Percentiles rank a stretch among this genome's conserved stretches.
phyloP scores from a whole-genome alignment of 2,329 filamentous ascomycete species.

The Podosphaera xanthii region DNA sequence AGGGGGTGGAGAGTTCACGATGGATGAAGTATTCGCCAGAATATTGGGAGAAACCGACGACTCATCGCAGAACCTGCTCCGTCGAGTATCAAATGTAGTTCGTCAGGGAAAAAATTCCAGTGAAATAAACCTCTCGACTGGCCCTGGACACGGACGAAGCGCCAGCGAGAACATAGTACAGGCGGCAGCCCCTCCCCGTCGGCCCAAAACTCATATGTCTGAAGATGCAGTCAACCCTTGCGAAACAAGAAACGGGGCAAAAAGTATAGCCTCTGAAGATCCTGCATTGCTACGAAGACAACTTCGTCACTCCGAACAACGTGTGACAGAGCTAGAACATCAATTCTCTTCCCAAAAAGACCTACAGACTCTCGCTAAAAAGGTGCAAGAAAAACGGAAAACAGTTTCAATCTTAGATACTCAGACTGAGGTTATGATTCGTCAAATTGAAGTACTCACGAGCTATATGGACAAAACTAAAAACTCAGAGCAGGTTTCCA shows the following conservation, averaged over 20 bases:
- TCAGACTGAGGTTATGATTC: slow-evolving; percentile 85
- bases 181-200: slow-evolving; percentile 40
- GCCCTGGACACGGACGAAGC: slow-evolving; percentile 32
- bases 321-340: slow-evolving; percentile 68
- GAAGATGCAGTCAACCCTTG: slow-evolving; percentile 27
- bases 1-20: slow-evolving; percentile 63
- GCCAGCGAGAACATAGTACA: slow-evolving; percentile 42
- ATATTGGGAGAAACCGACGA: slow-evolving; percentile 57
- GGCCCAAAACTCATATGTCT: slow-evolving; percentile 41
- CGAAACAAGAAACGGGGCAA: slow-evolving; percentile 50
- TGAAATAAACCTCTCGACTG: slow-evolving; percentile 26
- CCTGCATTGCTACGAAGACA: slow-evolving; percentile 47
- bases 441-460: slow-evolving; percentile 71
- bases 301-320: slow-evolving; percentile 58
- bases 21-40: slow-evolving; percentile 89
- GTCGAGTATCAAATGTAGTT: slow-evolving; percentile 78
- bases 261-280: slow-evolving; percentile 42
- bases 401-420: slow-evolving; percentile 88
- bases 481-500: slow-evolving; percentile 55
- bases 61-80: slow-evolving; percentile 55
- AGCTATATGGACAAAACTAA: slow-evolving; percentile 76
- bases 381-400: slow-evolving; percentile 76
- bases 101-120: slow-evolving; percentile 82
- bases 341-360: slow-evolving; percentile 38
- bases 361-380: slow-evolving; percentile 48